These are phyloP conservation scores for Nemania diffusa DNA, from an alignment of 2,329 filamentous ascomycete species.

Conservation along the genomic window DNA sequence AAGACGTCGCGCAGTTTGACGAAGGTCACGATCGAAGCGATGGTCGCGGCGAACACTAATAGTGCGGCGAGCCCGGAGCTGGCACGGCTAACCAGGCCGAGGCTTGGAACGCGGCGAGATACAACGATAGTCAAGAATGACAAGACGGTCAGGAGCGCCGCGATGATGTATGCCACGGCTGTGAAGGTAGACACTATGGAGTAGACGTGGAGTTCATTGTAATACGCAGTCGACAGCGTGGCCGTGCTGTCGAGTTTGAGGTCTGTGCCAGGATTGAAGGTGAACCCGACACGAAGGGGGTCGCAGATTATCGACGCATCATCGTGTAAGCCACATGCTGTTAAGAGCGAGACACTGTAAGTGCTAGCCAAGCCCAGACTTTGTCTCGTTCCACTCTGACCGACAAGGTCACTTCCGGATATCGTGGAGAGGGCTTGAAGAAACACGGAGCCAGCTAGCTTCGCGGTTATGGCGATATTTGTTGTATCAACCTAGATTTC, in stretches of 20 bases:
- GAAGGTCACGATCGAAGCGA: slow-evolving; percentile 45
- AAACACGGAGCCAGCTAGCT: slow-evolving; percentile 48
- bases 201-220: slow-evolving; percentile 45
- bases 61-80: slow-evolving; percentile 40
- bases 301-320: slow-evolving; percentile 44
- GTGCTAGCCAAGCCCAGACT: slow-evolving; percentile 45
- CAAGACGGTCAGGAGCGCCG: slow-evolving; percentile 39
- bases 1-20: slow-evolving; percentile 41
- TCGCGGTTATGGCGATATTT: slow-evolving; percentile 46
- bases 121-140: slow-evolving; percentile 40
- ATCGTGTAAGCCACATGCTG: slow-evolving; percentile 46
- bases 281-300: slow-evolving; percentile 45
- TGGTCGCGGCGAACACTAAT: slow-evolving; percentile 45
- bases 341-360: slow-evolving; percentile 50
- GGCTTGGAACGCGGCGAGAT: slow-evolving; percentile 35
- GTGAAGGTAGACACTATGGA: slow-evolving; percentile 45
- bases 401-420: slow-evolving; percentile 49
- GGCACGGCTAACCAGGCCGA: slow-evolving; percentile 35
- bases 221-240: slow-evolving; percentile 37
- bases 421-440: slow-evolving; percentile 49
- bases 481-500: slow-evolving; percentile 46
- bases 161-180: slow-evolving; percentile 46
- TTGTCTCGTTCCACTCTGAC: slow-evolving; percentile 42
- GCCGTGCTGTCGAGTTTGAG: slow-evolving; percentile 47
- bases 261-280: slow-evolving; percentile 48